These are phyloP conservation scores for Blastocystis sp. DNA, from an alignment of 352 stramenopile genomes.

Conservation along the genomic window DNA sequence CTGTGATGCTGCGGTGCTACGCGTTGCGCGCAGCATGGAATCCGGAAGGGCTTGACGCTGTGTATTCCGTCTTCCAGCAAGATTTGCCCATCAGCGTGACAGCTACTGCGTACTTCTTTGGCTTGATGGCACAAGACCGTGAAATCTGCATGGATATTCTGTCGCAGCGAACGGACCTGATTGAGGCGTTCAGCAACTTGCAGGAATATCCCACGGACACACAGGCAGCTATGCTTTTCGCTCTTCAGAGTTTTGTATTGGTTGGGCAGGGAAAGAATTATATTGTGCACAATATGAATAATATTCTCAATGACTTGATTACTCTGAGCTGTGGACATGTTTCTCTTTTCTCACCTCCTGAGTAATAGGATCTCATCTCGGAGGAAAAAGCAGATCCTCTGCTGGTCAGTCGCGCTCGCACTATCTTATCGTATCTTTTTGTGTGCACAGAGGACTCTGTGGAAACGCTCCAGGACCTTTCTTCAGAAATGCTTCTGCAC, in stretches of 20 bases:
- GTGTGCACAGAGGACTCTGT: not conserved
- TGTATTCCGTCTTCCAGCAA: not conserved
- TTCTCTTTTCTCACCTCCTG: not conserved
- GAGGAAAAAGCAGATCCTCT: not conserved
- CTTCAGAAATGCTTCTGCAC: not conserved
- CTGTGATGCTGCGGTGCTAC: conserved; percentile 12
- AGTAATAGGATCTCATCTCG: not conserved
- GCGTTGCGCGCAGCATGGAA: not conserved
- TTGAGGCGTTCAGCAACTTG: not conserved
- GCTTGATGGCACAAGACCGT: not conserved
- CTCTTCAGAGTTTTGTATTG: conserved; percentile 26
- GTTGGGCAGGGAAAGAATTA: not conserved
- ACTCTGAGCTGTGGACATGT: not conserved
- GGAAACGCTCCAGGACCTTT: not conserved
- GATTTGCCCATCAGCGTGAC: not conserved
- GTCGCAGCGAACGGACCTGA: not conserved
- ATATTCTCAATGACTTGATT: not conserved
- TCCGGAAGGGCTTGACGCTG: not conserved
- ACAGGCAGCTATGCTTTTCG: conserved; percentile 33
- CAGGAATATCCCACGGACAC: not conserved
- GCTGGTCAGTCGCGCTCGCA: not conserved
- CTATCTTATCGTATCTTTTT: conserved; percentile 20
- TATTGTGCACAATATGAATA: not conserved
- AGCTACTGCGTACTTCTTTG: not conserved
- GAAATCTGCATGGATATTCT: not conserved